These are phyloP conservation scores for Gossypium davidsonii DNA, from an alignment of 441 rosid genomes.

Conservation along the genomic window DNA sequence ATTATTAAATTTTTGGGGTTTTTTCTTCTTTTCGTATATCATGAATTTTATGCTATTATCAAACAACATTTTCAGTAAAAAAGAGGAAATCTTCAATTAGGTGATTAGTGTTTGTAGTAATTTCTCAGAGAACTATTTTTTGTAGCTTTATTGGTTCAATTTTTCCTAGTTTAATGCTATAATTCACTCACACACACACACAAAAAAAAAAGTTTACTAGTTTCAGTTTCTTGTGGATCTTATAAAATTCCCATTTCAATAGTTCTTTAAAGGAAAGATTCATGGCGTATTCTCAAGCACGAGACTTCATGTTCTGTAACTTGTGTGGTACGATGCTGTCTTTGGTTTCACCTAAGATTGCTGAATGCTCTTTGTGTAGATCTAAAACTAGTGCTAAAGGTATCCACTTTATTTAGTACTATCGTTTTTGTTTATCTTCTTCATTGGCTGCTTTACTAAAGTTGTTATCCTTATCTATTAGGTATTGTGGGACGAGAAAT, in stretches of 20 bases:
- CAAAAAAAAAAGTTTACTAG: too few relatives aligned
- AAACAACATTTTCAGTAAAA: background rate
- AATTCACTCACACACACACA: background rate
- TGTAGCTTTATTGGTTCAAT: background rate
- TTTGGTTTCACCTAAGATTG: constrained; percentile 22
- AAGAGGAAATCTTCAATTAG: background rate
- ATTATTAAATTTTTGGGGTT: background rate
- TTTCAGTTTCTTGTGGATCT: background rate
- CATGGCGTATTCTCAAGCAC: constrained; percentile 32
- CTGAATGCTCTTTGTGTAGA: constrained; percentile 40
- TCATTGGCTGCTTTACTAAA: background rate
- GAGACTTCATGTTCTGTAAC: constrained; percentile 51
- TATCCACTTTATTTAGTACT: constrained; percentile 6
- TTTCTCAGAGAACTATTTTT: background rate
- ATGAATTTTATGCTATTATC: background rate
- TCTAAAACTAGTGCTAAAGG: constrained; percentile 35
- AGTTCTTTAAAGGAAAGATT: background rate
- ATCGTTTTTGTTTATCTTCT: background rate
- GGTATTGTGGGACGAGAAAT: constrained; percentile 43
- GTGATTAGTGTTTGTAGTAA: background rate
- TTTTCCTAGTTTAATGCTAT: background rate
- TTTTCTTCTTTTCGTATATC: background rate
- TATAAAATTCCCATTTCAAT: background rate
- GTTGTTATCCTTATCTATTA: constrained; percentile 13
- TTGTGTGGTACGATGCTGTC: constrained; percentile 50